Evolutionary conservation across 164 flowering plant genomes (phyloP).

Genomic region (Vitis rupestris): DNA sequence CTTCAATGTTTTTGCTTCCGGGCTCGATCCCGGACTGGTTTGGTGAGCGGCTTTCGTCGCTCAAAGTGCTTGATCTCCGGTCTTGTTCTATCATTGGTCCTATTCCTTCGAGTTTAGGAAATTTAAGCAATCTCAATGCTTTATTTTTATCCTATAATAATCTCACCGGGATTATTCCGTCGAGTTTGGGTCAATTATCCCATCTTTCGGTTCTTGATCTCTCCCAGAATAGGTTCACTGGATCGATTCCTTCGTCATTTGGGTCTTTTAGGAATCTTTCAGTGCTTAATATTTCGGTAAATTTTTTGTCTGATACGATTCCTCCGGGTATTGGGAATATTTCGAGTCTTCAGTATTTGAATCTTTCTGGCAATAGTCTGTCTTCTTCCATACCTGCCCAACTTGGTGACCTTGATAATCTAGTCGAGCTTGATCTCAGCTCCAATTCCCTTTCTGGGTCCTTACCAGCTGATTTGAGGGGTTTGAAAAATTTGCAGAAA

Average conservation of each 20-base stretch:
- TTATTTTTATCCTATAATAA: constrained; percentile 44
- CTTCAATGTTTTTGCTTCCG: constrained; percentile 32
- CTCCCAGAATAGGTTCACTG: constrained; percentile 44
- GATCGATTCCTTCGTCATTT: constrained; percentile 45
- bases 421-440: constrained; percentile 52
- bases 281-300: constrained; percentile 42
- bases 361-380: constrained; percentile 38
- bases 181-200: constrained; percentile 45
- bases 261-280: constrained; percentile 38
- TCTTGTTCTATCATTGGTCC: constrained; percentile 42
- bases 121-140: constrained; percentile 35
- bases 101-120: constrained; percentile 52
- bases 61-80: constrained; percentile 41
- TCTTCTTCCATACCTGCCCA: constrained; percentile 32
- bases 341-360: constrained; percentile 27
- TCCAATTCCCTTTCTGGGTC: constrained; percentile 37
- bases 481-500: constrained; percentile 37
- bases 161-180: constrained; percentile 52
- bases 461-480: constrained; percentile 34
- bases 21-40: constrained; percentile 45
- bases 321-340: constrained; percentile 37
- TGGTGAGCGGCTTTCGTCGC: constrained; percentile 22
- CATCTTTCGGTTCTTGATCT: constrained; percentile 55
- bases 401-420: constrained; percentile 31
- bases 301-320: constrained; percentile 49